Percentiles rank a stretch among this genome's conserved stretches.
These are phyloP conservation scores for Chrysanthemum makinoi DNA, from an alignment of 129 eudicot species.

Conservation along the genomic window DNA sequence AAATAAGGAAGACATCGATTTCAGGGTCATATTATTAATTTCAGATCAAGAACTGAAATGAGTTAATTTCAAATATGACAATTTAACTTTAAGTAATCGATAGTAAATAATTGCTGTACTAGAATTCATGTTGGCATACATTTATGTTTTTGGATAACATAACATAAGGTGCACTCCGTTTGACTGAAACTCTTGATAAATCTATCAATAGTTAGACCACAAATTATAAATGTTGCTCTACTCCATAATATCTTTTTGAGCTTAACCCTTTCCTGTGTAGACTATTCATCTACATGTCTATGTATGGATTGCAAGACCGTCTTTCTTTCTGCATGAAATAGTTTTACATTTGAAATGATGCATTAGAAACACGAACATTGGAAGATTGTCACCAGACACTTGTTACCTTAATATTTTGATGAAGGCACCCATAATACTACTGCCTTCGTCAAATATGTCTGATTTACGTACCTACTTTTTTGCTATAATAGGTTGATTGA, in stretches of 20 bases:
- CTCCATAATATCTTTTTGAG: not conserved
- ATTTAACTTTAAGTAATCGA: not conserved
- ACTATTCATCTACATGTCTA: no score
- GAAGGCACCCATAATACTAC: not conserved
- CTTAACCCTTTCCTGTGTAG: not conserved
- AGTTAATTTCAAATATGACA: not conserved
- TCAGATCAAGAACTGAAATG: constrained; percentile 4
- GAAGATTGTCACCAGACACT: not conserved
- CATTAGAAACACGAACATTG: not conserved
- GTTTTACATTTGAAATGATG: not conserved
- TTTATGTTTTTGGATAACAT: constrained; percentile 3
- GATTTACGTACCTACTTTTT: not conserved
- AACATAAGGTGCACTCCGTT: constrained; percentile 1
- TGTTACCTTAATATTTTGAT: not conserved
- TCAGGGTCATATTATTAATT: constrained; percentile 13
- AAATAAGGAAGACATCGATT: not conserved
- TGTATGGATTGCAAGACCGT: not conserved
- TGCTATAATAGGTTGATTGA: not conserved
- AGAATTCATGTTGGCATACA: not conserved
- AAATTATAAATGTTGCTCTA: not conserved
- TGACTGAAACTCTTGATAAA: not conserved
- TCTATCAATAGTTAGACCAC: constrained; percentile 6
- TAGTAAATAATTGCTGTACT: no score
- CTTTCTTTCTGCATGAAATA: not conserved
- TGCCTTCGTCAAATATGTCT: constrained; percentile 6